phyloP scores from a whole-genome alignment of 257 asterid species.

The Eucommia ulmoides region DNA sequence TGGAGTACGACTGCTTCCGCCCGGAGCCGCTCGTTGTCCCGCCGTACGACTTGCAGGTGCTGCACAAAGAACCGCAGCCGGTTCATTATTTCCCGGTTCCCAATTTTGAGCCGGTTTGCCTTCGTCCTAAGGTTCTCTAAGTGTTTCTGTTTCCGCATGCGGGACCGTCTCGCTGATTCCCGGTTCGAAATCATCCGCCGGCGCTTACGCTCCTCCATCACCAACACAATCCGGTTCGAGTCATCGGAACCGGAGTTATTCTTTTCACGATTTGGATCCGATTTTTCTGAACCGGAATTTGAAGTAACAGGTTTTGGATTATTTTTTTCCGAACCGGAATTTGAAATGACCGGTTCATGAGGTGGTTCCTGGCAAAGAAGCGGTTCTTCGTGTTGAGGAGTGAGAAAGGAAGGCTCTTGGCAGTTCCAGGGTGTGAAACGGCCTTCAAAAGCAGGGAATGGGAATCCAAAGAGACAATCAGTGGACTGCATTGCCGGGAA shows the following conservation, averaged over 20 bases:
- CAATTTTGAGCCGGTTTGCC: neutral
- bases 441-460: conserved; percentile 33
- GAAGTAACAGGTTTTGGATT: neutral
- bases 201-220: neutral
- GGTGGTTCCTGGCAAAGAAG: neutral
- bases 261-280: neutral
- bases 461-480: conserved; percentile 23
- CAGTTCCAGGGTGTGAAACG: conserved; percentile 47
- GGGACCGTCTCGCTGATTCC: neutral
- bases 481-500: conserved; percentile 27
- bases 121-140: neutral
- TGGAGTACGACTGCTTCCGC: neutral
- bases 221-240: neutral
- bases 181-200: neutral
- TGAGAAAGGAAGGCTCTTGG: conserved; percentile 26
- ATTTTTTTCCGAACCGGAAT: conserved; percentile 33
- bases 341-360: conserved; percentile 33
- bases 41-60: neutral
- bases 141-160: neutral
- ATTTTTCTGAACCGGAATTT: neutral
- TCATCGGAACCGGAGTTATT: neutral
- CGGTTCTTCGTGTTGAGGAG: conserved; percentile 12
- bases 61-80: neutral
- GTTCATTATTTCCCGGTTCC: neutral
- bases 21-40: neutral